These are phyloP conservation scores for Hymenoscyphus fructigenus DNA, from an alignment of 2,329 filamentous ascomycete species.

Conservation along the genomic window DNA sequence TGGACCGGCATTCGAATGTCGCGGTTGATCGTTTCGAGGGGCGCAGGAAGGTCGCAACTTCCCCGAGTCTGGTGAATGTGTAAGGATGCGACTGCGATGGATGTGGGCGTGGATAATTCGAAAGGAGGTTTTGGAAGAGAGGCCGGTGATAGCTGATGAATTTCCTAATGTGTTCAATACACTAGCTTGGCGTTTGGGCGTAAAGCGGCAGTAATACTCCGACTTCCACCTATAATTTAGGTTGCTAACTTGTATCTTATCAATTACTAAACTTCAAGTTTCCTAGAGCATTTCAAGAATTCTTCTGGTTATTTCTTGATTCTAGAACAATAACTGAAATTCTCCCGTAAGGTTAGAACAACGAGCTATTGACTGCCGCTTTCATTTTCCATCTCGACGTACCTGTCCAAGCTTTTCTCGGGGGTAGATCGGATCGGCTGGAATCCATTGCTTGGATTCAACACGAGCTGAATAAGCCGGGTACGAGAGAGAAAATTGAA, in stretches of 20 bases:
- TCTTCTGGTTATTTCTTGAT: too few relatives aligned
- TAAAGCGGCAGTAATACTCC: not conserved
- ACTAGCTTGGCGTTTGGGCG: not conserved
- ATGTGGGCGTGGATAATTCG: not conserved
- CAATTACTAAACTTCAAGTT: too few relatives aligned
- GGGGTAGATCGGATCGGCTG: not conserved
- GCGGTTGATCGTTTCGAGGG: not conserved
- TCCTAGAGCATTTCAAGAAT: too few relatives aligned
- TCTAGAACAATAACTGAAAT: too few relatives aligned
- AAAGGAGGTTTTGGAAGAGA: conserved; percentile 6
- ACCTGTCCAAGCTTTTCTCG: not conserved
- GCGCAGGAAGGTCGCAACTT: not conserved
- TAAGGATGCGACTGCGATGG: conserved; percentile 2
- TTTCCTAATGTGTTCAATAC: not conserved
- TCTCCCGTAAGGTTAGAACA: not conserved
- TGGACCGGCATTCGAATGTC: conserved; percentile 12
- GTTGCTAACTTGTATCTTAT: not conserved
- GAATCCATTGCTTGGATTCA: too few relatives aligned
- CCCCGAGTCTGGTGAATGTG: not conserved
- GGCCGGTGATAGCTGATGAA: not conserved
- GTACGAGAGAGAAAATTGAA: not conserved
- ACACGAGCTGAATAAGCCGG: not conserved
- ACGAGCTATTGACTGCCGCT: not conserved
- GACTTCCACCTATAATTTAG: not conserved
- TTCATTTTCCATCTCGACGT: not conserved